phyloP scores from a whole-genome alignment of 176 grass and related monocot genomes.

The Juncus effusus region DNA sequence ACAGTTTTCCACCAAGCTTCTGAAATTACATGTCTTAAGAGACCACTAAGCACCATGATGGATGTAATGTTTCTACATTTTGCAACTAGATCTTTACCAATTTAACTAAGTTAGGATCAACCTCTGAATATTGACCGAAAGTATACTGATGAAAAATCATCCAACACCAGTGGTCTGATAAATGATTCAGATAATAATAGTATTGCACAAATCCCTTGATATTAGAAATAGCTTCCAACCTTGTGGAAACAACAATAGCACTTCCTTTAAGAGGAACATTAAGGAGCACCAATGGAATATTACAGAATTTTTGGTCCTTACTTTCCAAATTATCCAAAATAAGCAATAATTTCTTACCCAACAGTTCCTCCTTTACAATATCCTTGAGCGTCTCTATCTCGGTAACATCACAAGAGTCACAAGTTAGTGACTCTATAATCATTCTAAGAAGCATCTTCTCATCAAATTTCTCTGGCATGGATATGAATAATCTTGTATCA shows the following conservation, averaged over 20 bases:
- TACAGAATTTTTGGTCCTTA: conserved; percentile 12
- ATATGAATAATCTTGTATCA: conserved; percentile 16
- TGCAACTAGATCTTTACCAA: background rate
- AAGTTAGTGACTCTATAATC: too few relatives aligned
- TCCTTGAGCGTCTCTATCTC: conserved; percentile 26
- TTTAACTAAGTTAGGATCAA: background rate
- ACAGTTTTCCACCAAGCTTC: background rate
- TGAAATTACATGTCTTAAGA: background rate
- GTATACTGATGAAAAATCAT: background rate
- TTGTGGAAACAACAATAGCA: conserved; percentile 28
- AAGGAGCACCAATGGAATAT: background rate
- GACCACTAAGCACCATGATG: conserved; percentile 20
- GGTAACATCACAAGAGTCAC: too few relatives aligned
- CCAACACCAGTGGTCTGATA: background rate
- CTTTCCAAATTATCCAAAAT: conserved; percentile 30
- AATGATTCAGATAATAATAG: conserved; percentile 22
- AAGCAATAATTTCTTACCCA: conserved; percentile 22
- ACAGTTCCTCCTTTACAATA: background rate
- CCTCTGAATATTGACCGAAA: background rate
- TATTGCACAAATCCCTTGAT: background rate
- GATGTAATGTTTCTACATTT: conserved; percentile 9
- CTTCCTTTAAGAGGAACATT: conserved; percentile 1
- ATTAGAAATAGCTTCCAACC: background rate
- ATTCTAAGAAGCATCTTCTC: conserved; percentile 1
- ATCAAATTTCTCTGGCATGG: conserved; percentile 16